Percentiles rank a stretch among this genome's conserved stretches.
Evolutionary conservation across 2,329 filamentous ascomycete genomes (phyloP).

Genomic region (Cucurbitaria berberidis): DNA sequence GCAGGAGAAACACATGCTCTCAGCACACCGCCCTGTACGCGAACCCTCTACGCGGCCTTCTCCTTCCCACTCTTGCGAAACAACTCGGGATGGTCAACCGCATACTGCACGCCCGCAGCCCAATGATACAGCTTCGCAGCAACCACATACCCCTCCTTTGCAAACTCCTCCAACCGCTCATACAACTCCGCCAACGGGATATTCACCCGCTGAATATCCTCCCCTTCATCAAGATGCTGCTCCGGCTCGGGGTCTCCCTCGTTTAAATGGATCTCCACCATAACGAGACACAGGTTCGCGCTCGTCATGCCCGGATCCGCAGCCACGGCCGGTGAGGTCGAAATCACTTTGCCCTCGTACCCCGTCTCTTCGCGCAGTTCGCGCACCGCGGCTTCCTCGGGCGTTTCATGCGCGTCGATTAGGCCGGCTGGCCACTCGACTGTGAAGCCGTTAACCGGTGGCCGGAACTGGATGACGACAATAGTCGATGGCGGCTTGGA

Average conservation of each 20-base stretch:
- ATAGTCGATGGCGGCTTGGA: conserved; percentile 37
- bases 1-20: too few species aligned
- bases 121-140: conserved; percentile 40
- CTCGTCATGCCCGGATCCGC: conserved; percentile 38
- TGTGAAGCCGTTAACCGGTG: conserved; percentile 62
- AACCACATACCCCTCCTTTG: conserved; percentile 32
- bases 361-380: conserved; percentile 69
- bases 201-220: conserved; percentile 36
- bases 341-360: conserved; percentile 57
- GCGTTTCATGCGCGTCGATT: conserved; percentile 61
- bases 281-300: conserved; percentile 33
- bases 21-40: too few species aligned
- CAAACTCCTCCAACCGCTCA: conserved; percentile 28
- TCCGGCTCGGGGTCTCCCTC: conserved; percentile 29
- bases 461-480: conserved; percentile 61
- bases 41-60: not conserved
- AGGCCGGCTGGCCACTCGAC: conserved; percentile 62
- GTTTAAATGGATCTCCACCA: conserved; percentile 32
- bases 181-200: conserved; percentile 32
- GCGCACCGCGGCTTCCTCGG: conserved; percentile 62
- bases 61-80: conserved; percentile 18
- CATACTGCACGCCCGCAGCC: conserved; percentile 35
- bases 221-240: conserved; percentile 37
- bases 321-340: conserved; percentile 23
- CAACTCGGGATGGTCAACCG: conserved; percentile 31